Evolutionary conservation across 345 rosid species (phyloP), one percentile per base, ranked within the genome.

Genomic region (Lumnitzera littorea): DNA sequence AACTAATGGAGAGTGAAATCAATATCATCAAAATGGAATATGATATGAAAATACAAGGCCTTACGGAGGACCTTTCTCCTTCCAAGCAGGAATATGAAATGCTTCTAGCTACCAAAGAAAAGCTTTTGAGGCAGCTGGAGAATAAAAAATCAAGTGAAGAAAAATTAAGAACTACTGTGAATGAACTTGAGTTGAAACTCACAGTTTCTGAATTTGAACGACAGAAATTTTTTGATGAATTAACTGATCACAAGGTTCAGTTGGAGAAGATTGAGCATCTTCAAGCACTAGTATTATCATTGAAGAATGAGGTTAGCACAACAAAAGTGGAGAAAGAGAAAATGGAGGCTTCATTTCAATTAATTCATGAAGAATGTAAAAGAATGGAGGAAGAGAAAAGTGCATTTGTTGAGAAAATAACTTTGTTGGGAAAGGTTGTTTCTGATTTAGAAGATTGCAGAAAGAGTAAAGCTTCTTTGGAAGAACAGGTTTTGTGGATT

Each of bases 201-300:
- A 76, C 84, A 13, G 80, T 80, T 27, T 82, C 78, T 10, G 82
- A 82, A 62, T 80, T 73, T 49, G 86, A 85, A 62, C 56, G 72
- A 15, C 84, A 78, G 51, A 48, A 62, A 66, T 70, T 76, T 50
- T 51, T 66, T 16, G 84, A 80, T 55, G 76, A 82, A 69, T 53
- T 61, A 31, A 49, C 11, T 17, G 53, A 61, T 29, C 14, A 72
- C 72, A 84, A 82, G 65, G 65, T 27, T 55, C 75, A 76, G 58
- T 50, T 68, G 59, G 75, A 64, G 66, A 65, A 72, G 51, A 53
- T 76, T 11, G 78, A 56, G 49, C 46, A 66, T 58, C 73, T 79
- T 48, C 68, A 64, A 63, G 78, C 70, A 53, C 67, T 74, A 67
- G 56, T 67, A 17, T 16, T 36, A 46, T 65, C 63, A 15, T 57